Conservation (phyloP, 257 asterid species). For the Solanum medicagineum region DNA sequence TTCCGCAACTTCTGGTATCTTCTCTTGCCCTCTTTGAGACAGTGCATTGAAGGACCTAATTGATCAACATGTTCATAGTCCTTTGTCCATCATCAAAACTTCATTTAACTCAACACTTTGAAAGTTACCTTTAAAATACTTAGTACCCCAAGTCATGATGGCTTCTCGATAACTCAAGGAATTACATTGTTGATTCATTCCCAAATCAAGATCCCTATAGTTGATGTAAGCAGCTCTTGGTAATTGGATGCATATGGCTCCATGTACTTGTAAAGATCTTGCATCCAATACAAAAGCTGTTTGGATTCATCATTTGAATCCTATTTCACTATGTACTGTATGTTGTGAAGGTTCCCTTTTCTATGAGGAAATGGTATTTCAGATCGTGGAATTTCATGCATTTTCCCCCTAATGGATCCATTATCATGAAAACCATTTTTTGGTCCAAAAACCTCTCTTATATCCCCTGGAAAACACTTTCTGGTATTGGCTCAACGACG, state of each 20-base stretch:
- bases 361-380: constrained; percentile 20
- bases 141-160: constrained; percentile 4
- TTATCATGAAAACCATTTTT: constrained; percentile 2
- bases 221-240: constrained; percentile 11
- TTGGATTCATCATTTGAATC: not conserved
- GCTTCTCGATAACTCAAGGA: not conserved
- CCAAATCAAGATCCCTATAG: too few relatives aligned
- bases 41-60: too few relatives aligned
- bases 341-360: constrained; percentile 11
- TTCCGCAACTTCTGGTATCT: too few relatives aligned
- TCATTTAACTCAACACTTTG: not conserved
- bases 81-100: too few relatives aligned
- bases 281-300: not conserved
- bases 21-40: too few relatives aligned
- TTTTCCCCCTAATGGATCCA: constrained; percentile 19
- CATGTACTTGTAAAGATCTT: constrained; percentile 3
- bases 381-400: constrained; percentile 1
- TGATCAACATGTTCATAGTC: too few relatives aligned
- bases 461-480: not conserved
- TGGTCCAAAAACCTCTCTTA: constrained; percentile 4
- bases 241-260: constrained; percentile 6
- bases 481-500: constrained; percentile 5
- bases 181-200: too few relatives aligned
- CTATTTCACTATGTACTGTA: constrained; percentile 18
- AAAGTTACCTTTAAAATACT: constrained; percentile 9